These are phyloP conservation scores for Agrocybe chaxingu DNA, from an alignment of 768 basidiomycete species.

Conservation along the genomic window DNA sequence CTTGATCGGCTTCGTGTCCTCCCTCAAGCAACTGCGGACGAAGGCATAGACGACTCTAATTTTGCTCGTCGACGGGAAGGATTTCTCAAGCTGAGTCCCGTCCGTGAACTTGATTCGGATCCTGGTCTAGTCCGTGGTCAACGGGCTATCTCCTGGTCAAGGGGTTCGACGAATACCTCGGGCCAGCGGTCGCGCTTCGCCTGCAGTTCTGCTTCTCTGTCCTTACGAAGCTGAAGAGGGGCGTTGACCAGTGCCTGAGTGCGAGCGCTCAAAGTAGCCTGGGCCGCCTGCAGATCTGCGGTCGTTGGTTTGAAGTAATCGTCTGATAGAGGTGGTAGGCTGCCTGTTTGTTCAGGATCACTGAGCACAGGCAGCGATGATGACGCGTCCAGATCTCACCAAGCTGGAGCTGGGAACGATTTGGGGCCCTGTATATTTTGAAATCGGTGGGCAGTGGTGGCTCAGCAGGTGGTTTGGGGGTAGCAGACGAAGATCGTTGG, in stretches of 20 bases:
- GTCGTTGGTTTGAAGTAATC: conserved; percentile 71
- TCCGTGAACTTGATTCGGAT: conserved; percentile 83
- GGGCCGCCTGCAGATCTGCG: conserved; percentile 68
- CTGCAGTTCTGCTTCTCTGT: conserved; percentile 59
- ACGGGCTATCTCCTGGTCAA: not conserved
- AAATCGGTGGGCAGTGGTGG: conserved; percentile 15
- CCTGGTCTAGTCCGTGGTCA: conserved; percentile 52
- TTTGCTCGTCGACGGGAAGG: conserved; percentile 75
- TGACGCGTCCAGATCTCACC: conserved; percentile 11
- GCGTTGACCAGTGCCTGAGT: conserved; percentile 64
- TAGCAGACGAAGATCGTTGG: not conserved
- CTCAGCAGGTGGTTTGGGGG: conserved; percentile 1
- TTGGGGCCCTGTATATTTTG: conserved; percentile 26
- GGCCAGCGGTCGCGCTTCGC: conserved; percentile 70
- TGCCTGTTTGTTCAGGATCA: conserved; percentile 28
- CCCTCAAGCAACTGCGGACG: conserved; percentile 65
- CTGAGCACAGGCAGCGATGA: conserved; percentile 7
- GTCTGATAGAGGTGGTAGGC: conserved; percentile 46
- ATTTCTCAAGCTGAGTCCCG: conserved; percentile 75
- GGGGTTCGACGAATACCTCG: conserved; percentile 35
- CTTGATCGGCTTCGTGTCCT: conserved; percentile 75
- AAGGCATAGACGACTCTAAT: conserved; percentile 85
- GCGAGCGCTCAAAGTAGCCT: conserved; percentile 57
- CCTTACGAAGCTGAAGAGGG: conserved; percentile 63
- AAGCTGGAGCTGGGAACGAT: conserved; percentile 10